Conservation (phyloP, 1,284 basidiomycete genomes). For the Somion occarium region DNA sequence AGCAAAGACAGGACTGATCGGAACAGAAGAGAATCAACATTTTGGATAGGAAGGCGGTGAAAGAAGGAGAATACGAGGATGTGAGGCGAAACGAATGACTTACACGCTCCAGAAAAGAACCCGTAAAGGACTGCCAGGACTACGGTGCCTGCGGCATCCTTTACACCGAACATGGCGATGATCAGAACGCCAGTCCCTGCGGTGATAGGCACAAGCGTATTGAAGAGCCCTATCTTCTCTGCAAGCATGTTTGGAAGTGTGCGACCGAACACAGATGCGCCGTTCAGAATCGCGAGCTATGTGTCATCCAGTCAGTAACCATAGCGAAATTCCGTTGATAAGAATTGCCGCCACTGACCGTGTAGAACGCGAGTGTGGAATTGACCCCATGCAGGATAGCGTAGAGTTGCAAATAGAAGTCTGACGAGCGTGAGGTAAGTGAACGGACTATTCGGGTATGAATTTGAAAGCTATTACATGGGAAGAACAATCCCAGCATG, state of each 20-base stretch:
- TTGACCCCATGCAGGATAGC: constrained; percentile 5
- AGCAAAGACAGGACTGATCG: background rate
- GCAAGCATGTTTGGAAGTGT: constrained; percentile 17
- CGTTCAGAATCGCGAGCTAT: constrained; percentile 21
- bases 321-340: background rate
- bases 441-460: background rate
- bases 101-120: constrained; percentile 22
- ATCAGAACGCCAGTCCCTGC: constrained; percentile 13
- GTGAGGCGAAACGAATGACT: too few relatives aligned
- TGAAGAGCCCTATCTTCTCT: constrained; percentile 19
- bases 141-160: constrained; percentile 11
- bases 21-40: background rate
- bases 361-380: constrained; percentile 3
- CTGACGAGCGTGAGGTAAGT: constrained; percentile 4
- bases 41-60: background rate
- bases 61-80: background rate
- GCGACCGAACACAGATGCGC: constrained; percentile 15
- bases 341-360: constrained; percentile 7
- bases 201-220: constrained; percentile 13
- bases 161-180: constrained; percentile 20
- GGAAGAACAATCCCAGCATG: constrained; percentile 7
- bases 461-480: constrained; percentile 9
- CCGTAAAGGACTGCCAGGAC: constrained; percentile 22
- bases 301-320: background rate
- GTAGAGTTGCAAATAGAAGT: constrained; percentile 20